Conservation (phyloP, 176 grass and related monocot species). For the Alloteropsis semialata region DNA sequence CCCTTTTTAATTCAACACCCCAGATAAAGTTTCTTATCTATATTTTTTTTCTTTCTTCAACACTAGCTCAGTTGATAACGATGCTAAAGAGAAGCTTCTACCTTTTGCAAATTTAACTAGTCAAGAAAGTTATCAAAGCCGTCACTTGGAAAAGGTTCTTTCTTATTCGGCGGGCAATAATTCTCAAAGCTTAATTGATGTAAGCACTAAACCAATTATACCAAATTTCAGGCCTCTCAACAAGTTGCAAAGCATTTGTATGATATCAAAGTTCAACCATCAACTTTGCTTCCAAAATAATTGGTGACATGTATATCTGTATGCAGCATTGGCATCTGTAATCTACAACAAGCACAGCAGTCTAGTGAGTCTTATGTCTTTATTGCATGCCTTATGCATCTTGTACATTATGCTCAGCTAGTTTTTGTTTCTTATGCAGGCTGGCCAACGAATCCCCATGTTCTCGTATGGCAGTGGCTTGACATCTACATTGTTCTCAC, state of each 20-base stretch:
- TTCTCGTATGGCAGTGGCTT: slow-evolving; percentile 94
- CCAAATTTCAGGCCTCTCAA: slow-evolving; percentile 45
- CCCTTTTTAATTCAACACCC: background rate
- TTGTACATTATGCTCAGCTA: background rate
- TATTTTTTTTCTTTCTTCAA: background rate
- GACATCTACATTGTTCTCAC: slow-evolving; percentile 71
- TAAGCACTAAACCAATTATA: background rate
- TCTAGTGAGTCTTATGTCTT: slow-evolving; percentile 32
- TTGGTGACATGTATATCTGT: slow-evolving; percentile 71
- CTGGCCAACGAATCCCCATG: slow-evolving; percentile 70
- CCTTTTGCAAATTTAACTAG: slow-evolving; percentile 54
- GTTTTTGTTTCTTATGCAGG: slow-evolving; percentile 38
- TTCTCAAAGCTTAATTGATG: slow-evolving; percentile 34
- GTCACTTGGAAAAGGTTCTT: slow-evolving; percentile 61
- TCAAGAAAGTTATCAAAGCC: slow-evolving; percentile 54
- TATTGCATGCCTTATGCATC: slow-evolving; percentile 5
- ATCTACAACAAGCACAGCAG: slow-evolving; percentile 56
- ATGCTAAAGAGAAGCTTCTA: slow-evolving; percentile 60
- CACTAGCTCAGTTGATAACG: slow-evolving; percentile 37
- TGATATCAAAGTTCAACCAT: slow-evolving; percentile 73
- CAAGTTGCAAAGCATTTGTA: slow-evolving; percentile 67
- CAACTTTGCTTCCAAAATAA: slow-evolving; percentile 68
- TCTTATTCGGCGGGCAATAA: background rate
- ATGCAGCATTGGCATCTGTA: slow-evolving; percentile 68
- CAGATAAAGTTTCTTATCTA: background rate